A percentile compares a stretch with the other conserved stretches of the same genome.
These are phyloP conservation scores for Syzygium malaccense DNA, from an alignment of 441 rosid genomes.

Conservation along the genomic window DNA sequence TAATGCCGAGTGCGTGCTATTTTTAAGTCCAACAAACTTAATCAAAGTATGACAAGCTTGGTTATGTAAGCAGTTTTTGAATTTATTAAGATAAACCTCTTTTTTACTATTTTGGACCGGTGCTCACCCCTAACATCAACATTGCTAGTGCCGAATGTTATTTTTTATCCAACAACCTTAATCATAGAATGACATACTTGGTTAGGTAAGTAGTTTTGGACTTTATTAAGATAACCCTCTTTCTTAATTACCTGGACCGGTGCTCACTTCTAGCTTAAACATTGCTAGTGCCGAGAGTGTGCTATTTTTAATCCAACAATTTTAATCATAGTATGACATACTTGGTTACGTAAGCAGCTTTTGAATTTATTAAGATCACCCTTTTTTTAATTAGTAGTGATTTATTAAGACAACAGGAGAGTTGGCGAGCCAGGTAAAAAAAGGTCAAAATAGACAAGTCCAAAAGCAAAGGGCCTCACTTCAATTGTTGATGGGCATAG, in stretches of 20 bases:
- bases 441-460: background rate
- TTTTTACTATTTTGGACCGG: accelerated
- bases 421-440: background rate
- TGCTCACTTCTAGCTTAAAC: no score
- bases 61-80: background rate
- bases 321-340: background rate
- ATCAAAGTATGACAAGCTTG: background rate
- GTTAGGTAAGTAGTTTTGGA: background rate
- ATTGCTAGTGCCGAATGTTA: background rate
- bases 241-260: no score
- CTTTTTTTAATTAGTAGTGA: background rate
- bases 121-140: background rate
- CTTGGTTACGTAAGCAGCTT: background rate
- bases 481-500: background rate
- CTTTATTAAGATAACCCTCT: background rate
- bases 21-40: background rate
- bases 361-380: background rate
- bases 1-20: no score
- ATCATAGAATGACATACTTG: background rate
- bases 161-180: background rate
- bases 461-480: background rate
- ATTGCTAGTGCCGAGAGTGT: accelerated
- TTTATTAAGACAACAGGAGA: background rate
- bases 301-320: background rate
- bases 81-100: background rate